phyloP scores from a whole-genome alignment of 139 green algal genomes.

The Tetratostichococcus sp. region DNA sequence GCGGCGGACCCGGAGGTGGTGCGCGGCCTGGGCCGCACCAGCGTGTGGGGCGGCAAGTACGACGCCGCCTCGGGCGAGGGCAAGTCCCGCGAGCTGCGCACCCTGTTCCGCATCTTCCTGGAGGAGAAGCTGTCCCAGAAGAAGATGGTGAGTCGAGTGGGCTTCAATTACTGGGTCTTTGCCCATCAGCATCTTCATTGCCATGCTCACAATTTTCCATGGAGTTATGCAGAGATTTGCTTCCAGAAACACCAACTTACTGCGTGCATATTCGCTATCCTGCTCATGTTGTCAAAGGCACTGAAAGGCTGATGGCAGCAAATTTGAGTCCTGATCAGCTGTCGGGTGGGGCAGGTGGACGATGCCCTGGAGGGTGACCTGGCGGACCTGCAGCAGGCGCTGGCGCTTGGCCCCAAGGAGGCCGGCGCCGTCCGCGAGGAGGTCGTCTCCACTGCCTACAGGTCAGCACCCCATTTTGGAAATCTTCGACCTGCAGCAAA shows the following conservation, averaged over 20 bases:
- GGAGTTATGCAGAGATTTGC: no score
- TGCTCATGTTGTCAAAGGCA: no score
- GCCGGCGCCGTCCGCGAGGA: conserved; percentile 52
- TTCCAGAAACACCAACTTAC: no score
- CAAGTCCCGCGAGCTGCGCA: background rate
- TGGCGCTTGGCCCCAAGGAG: conserved; percentile 80
- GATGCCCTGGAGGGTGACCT: conserved; percentile 55
- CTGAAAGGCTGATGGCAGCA: no score
- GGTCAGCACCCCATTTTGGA: conserved; percentile 1
- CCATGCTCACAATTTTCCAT: no score
- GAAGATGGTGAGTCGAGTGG: conserved; percentile 3
- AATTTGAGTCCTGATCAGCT: no score
- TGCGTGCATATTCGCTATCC: conserved; percentile 40
- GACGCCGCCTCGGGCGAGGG: conserved; percentile 1
- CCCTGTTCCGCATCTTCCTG: background rate
- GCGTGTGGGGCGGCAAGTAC: conserved; percentile 34
- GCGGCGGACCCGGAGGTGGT: conserved; percentile 26
- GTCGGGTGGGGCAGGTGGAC: background rate
- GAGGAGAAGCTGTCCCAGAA: background rate
- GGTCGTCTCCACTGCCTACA: conserved; percentile 66
- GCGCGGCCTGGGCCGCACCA: conserved; percentile 37
- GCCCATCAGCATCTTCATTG: no score
- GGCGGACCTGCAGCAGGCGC: conserved; percentile 56
- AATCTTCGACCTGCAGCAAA: no score
- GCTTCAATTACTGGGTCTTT: no score